Conservation (phyloP, 139 green algal species). For the Gonium pectorale region DNA sequence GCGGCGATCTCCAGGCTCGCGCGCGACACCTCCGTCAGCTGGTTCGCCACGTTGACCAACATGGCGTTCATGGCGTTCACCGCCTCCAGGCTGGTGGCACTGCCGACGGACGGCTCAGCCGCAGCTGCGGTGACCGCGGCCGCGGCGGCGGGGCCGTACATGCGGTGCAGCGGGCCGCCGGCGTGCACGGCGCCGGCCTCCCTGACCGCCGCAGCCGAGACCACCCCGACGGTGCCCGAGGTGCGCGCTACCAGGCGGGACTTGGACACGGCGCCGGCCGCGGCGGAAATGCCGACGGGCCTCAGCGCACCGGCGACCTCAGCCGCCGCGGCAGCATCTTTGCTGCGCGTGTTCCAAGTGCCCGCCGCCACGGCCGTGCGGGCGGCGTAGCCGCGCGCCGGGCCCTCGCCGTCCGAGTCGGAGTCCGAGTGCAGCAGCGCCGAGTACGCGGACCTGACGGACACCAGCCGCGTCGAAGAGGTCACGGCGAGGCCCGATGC, state of each 20-base stretch:
- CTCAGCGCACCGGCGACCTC: no score
- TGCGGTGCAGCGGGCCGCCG: background rate
- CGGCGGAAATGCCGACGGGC: no score
- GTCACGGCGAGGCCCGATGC: no score
- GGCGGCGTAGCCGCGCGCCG: no score
- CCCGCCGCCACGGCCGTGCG: no score
- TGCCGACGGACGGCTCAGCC: no score
- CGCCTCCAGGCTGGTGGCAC: background rate
- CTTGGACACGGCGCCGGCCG: no score
- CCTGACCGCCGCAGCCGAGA: no score
- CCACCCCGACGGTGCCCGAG: background rate
- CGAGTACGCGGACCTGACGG: background rate
- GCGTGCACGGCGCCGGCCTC: background rate
- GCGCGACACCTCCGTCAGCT: background rate
- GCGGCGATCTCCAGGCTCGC: conserved; percentile 7
- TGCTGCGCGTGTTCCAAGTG: no score
- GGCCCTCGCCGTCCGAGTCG: background rate
- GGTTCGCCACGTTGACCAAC: conserved; percentile 22
- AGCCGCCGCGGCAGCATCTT: no score
- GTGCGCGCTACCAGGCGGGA: no score
- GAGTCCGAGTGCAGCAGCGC: conserved; percentile 19
- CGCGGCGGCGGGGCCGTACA: background rate
- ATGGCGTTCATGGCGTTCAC: conserved; percentile 1
- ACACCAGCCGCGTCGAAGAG: background rate
- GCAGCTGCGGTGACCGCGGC: background rate